Evolutionary conservation across 768 basidiomycete genomes (phyloP).

Genomic region (Mycena haematopus): DNA sequence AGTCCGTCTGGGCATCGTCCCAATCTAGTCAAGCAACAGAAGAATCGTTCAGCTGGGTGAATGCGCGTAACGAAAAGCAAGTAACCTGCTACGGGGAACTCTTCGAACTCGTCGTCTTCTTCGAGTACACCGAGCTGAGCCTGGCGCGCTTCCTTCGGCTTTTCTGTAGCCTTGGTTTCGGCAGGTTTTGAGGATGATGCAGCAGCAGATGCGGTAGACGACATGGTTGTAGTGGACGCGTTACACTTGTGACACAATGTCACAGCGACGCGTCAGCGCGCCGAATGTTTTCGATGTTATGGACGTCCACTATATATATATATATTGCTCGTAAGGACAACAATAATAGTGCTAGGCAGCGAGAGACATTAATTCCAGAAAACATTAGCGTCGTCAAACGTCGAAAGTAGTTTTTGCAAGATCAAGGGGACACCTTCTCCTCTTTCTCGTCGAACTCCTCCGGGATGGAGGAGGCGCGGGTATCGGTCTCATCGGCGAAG

Average conservation of each 20-base stretch:
- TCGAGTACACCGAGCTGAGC: conserved; percentile 89
- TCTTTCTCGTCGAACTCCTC: conserved; percentile 27
- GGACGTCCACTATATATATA: too few relatives aligned
- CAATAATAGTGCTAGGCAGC: background rate
- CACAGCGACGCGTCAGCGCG: conserved; percentile 12
- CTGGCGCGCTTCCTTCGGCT: conserved; percentile 54
- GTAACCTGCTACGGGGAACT: conserved; percentile 85
- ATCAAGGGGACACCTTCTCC: conserved; percentile 9
- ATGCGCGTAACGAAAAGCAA: conserved; percentile 1
- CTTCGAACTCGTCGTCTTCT: conserved; percentile 98
- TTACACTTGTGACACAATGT: background rate
- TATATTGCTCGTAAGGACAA: background rate
- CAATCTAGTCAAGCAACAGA: conserved; percentile 60
- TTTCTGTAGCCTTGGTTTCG: conserved; percentile 47
- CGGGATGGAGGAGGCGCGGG: background rate
- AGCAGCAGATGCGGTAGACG: conserved; percentile 42
- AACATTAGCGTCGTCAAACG: background rate
- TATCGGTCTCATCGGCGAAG: conserved; percentile 33
- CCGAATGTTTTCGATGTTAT: too few relatives aligned
- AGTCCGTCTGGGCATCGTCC: conserved; percentile 85
- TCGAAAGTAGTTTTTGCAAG: background rate
- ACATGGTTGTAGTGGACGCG: conserved; percentile 37
- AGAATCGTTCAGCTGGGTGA: conserved; percentile 1
- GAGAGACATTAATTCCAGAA: conserved; percentile 4
- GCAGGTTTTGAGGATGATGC: conserved; percentile 54